Conservation (phyloP, 1,139 yeast genomes). For the Ogataea hybrid region DNA sequence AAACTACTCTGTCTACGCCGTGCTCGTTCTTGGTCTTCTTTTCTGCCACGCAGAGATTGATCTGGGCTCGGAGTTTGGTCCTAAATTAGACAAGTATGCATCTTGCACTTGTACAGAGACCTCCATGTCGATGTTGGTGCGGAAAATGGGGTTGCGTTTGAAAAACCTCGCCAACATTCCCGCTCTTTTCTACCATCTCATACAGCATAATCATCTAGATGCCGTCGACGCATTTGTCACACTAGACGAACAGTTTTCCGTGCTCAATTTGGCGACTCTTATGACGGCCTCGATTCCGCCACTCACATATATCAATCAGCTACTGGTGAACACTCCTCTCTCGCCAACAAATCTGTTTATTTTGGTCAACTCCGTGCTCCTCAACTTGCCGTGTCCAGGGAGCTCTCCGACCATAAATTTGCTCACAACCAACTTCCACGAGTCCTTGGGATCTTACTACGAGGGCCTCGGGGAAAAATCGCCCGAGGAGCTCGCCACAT, state of each 20-base stretch:
- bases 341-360: constrained; percentile 17
- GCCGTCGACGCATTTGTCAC: constrained; percentile 2
- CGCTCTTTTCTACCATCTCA: background rate
- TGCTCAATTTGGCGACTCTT: background rate
- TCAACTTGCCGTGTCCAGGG: background rate
- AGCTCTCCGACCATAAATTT: constrained; percentile 14
- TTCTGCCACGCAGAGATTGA: constrained; percentile 3
- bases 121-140: background rate
- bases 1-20: constrained; percentile 10
- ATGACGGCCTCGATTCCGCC: background rate
- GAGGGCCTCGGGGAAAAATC: constrained; percentile 3
- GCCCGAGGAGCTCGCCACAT: constrained; percentile 10
- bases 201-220: constrained; percentile 1
- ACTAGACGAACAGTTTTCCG: constrained; percentile 4
- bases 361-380: constrained; percentile 18
- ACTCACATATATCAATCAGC: constrained; percentile 24
- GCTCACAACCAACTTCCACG: constrained; percentile 18
- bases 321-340: constrained; percentile 15
- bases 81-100: constrained; percentile 1
- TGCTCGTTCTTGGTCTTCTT: constrained; percentile 10
- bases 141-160: constrained; percentile 5
- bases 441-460: constrained; percentile 13
- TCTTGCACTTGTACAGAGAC: background rate
- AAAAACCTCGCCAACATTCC: background rate
- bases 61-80: constrained; percentile 3